Conservation (phyloP, 345 rosid species). For the Crucihimalaya himalaica region DNA sequence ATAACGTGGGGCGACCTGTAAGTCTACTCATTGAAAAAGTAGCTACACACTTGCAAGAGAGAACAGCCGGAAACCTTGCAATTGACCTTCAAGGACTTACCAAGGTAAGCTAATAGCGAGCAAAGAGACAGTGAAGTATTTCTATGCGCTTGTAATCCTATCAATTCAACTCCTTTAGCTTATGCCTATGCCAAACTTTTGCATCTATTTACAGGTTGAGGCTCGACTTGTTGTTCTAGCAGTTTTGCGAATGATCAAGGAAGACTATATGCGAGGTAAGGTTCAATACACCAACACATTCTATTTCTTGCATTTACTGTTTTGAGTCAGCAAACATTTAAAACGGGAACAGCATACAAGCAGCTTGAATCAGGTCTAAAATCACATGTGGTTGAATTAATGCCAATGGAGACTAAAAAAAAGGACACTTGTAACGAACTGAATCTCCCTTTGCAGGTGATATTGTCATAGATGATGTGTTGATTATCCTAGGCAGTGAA, state of each 20-base stretch:
- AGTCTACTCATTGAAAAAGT: constrained; percentile 79
- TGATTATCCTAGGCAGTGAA: constrained; percentile 64
- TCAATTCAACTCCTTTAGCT: constrained; percentile 21
- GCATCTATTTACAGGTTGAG: constrained; percentile 66
- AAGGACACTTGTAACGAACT: constrained; percentile 1
- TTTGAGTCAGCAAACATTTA: neutral
- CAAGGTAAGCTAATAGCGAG: constrained; percentile 49
- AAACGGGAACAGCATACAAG: constrained; percentile 3
- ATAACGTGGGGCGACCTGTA: constrained; percentile 49
- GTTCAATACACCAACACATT: constrained; percentile 1
- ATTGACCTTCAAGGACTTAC: constrained; percentile 82
- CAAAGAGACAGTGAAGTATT: neutral
- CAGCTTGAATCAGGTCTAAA: neutral
- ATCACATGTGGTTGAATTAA: neutral
- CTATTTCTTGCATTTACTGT: neutral
- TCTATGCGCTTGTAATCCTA: constrained; percentile 13
- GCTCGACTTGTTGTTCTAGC: constrained; percentile 92
- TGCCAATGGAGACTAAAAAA: neutral
- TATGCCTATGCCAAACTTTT: constrained; percentile 18
- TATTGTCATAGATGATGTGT: constrained; percentile 63
- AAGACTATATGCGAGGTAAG: constrained; percentile 63
- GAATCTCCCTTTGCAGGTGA: constrained; percentile 55
- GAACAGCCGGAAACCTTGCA: constrained; percentile 55
- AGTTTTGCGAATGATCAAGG: constrained; percentile 85
- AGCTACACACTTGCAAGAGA: constrained; percentile 67